These are phyloP conservation scores for Macrolepiota albuminosa DNA, from an alignment of 768 basidiomycete species.

Conservation along the genomic window DNA sequence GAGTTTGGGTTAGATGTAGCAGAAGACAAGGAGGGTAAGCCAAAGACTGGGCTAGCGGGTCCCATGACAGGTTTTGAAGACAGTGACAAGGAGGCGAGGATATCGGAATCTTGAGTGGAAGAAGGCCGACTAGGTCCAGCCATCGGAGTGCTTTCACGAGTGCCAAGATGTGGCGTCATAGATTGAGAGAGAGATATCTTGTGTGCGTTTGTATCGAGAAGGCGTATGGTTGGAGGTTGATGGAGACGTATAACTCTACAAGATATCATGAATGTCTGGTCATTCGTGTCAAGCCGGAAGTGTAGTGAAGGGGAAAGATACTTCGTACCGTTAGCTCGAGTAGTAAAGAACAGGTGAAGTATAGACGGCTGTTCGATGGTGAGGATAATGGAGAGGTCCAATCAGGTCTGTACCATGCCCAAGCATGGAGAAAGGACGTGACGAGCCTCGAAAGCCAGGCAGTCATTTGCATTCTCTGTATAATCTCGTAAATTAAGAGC, in stretches of 20 bases:
- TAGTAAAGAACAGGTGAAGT: constrained; percentile 39
- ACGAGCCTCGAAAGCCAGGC: constrained; percentile 54
- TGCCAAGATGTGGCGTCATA: constrained; percentile 33
- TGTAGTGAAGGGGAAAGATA: constrained; percentile 1
- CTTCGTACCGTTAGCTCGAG: constrained; percentile 56
- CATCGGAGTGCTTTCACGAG: constrained; percentile 15
- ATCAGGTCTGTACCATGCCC: constrained; percentile 36
- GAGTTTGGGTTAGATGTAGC: constrained; percentile 17
- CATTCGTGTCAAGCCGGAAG: background rate
- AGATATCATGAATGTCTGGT: constrained; percentile 49
- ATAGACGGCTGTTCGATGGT: constrained; percentile 34
- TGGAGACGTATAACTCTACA: constrained; percentile 56
- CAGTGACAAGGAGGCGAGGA: constrained; percentile 57
- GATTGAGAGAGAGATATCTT: constrained; percentile 35
- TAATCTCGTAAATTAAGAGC: constrained; percentile 2
- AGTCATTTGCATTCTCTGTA: constrained; percentile 53
- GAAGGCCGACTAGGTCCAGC: constrained; percentile 12
- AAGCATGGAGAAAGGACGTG: constrained; percentile 41
- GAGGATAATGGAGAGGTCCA: constrained; percentile 32
- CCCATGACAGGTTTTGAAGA: constrained; percentile 58
- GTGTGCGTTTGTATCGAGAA: constrained; percentile 54
- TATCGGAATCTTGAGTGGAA: constrained; percentile 45
- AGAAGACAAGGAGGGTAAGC: constrained; percentile 56
- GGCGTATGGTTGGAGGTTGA: constrained; percentile 65
- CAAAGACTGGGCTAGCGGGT: constrained; percentile 56